Percentiles rank a stretch among this genome's conserved stretches.
phyloP scores from a whole-genome alignment of 2,329 filamentous ascomycete species.

The Penicillium sp. region DNA sequence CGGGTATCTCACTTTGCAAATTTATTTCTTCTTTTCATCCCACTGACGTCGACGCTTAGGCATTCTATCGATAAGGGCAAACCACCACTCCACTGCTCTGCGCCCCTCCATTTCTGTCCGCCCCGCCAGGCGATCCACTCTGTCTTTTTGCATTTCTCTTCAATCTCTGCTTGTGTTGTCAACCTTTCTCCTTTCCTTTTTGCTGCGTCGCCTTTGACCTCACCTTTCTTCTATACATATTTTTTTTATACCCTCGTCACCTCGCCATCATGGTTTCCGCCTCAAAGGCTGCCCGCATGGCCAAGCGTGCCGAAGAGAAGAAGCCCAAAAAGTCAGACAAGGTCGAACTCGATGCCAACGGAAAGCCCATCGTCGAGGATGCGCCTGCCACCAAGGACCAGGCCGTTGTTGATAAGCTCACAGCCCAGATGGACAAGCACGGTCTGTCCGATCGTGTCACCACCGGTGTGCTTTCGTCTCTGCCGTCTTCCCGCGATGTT shows the following conservation, averaged over 20 bases:
- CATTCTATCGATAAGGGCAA: constrained; percentile 43
- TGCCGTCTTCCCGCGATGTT: constrained; percentile 81
- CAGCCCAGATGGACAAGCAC: constrained; percentile 90
- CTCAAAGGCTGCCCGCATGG: constrained; percentile 65
- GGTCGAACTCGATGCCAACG: constrained; percentile 66
- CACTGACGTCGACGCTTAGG: constrained; percentile 14
- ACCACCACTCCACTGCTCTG: constrained; percentile 22
- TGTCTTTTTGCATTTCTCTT: constrained; percentile 34
- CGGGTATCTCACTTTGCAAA: not conserved
- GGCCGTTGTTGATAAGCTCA: constrained; percentile 80
- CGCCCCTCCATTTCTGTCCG: constrained; percentile 29
- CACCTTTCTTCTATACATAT: constrained; percentile 11
- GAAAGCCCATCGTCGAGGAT: constrained; percentile 50
- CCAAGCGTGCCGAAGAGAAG: constrained; percentile 61
- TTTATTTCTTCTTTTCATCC: not conserved
- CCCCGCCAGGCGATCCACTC: constrained; percentile 35
- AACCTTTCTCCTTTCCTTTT: constrained; percentile 12
- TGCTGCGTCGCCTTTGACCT: constrained; percentile 8
- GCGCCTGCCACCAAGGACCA: constrained; percentile 67
- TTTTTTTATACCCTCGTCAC: constrained; percentile 13
- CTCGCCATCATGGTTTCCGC: constrained; percentile 59
- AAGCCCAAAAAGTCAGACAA: constrained; percentile 57
- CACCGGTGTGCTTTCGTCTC: constrained; percentile 88
- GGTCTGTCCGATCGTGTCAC: constrained; percentile 97
- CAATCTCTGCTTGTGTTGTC: constrained; percentile 23